A percentile compares a stretch with the other conserved stretches of the same genome.
These are phyloP conservation scores for Clitocybe nebularis DNA, from an alignment of 1,284 basidiomycete genomes.

Conservation along the genomic window DNA sequence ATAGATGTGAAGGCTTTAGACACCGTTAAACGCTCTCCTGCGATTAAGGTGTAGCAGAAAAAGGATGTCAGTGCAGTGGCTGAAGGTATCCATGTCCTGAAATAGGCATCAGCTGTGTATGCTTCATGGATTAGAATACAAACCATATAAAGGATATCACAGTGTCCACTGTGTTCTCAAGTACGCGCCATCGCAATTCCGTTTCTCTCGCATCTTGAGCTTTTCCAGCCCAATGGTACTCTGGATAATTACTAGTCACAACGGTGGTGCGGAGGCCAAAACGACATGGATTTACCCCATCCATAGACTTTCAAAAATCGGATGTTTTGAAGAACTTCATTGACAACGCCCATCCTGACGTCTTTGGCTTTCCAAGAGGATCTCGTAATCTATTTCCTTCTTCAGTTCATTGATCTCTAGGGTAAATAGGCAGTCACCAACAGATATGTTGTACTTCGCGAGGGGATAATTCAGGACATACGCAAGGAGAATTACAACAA, in stretches of 20 bases:
- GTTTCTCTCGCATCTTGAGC: constrained; percentile 48
- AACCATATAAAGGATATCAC: constrained; percentile 64
- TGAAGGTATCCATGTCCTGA: constrained; percentile 68
- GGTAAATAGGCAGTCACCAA: constrained; percentile 27
- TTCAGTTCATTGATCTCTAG: not conserved
- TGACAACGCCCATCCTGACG: constrained; percentile 70
- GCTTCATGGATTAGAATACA: constrained; percentile 4
- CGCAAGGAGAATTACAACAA: constrained; percentile 64
- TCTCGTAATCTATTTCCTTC: constrained; percentile 45
- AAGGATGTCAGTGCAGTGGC: constrained; percentile 62
- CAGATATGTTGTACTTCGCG: constrained; percentile 61
- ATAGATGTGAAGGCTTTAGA: constrained; percentile 69
- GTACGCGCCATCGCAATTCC: constrained; percentile 62
- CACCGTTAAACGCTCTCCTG: constrained; percentile 54
- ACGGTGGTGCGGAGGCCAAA: not conserved
- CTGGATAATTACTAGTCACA: constrained; percentile 20
- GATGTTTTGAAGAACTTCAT: constrained; percentile 75
- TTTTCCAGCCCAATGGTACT: constrained; percentile 51
- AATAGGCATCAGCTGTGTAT: constrained; percentile 2
- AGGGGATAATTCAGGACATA: constrained; percentile 66
- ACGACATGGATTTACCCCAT: constrained; percentile 44
- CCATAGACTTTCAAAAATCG: constrained; percentile 71
- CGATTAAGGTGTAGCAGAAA: constrained; percentile 61
- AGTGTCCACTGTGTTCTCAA: constrained; percentile 55
- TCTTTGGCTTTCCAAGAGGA: constrained; percentile 71